Percentiles rank a stretch among this genome's conserved stretches.
These are phyloP conservation scores for Ogataea pignaliae DNA, from an alignment of 805 yeast species.

Conservation along the genomic window DNA sequence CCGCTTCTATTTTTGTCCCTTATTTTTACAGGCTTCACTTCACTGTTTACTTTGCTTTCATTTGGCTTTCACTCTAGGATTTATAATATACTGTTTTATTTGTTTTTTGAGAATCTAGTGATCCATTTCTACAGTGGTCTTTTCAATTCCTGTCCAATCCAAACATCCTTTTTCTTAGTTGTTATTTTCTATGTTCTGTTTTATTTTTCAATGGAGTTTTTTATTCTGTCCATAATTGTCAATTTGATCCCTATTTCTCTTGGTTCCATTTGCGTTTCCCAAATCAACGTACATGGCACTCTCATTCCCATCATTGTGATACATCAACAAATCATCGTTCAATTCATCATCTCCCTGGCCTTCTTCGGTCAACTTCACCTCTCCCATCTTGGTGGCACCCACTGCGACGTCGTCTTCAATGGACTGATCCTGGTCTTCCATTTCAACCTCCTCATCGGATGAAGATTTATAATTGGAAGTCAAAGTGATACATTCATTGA, in stretches of 20 bases:
- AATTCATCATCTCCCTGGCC: slow-evolving; percentile 29
- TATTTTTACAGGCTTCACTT: too few species aligned
- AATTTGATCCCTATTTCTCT: slow-evolving; percentile 17
- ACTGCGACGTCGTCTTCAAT: background rate
- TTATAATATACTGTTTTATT: too few species aligned
- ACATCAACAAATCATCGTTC: slow-evolving; percentile 13
- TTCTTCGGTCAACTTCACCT: slow-evolving; percentile 16
- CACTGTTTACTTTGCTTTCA: too few species aligned
- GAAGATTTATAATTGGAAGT: slow-evolving; percentile 14
- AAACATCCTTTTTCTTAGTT: background rate
- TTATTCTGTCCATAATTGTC: slow-evolving; percentile 5
- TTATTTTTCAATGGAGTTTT: slow-evolving; percentile 10
- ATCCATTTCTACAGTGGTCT: too few species aligned
- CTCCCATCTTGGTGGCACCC: slow-evolving; percentile 21
- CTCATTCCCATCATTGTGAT: slow-evolving; percentile 10
- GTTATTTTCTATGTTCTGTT: background rate
- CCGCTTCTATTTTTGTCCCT: too few species aligned
- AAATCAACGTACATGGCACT: slow-evolving; percentile 27
- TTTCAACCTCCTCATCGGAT: slow-evolving; percentile 7
- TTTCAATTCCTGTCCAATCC: background rate
- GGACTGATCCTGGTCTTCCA: slow-evolving; percentile 6
- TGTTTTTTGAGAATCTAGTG: too few species aligned
- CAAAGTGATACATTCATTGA: slow-evolving; percentile 19
- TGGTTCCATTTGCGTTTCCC: slow-evolving; percentile 17
- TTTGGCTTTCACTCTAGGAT: too few species aligned